A percentile compares a stretch with the other conserved stretches of the same genome.
These are phyloP conservation scores for Diutina ranongensis DNA, from an alignment of 1,139 yeast species.

Conservation along the genomic window DNA sequence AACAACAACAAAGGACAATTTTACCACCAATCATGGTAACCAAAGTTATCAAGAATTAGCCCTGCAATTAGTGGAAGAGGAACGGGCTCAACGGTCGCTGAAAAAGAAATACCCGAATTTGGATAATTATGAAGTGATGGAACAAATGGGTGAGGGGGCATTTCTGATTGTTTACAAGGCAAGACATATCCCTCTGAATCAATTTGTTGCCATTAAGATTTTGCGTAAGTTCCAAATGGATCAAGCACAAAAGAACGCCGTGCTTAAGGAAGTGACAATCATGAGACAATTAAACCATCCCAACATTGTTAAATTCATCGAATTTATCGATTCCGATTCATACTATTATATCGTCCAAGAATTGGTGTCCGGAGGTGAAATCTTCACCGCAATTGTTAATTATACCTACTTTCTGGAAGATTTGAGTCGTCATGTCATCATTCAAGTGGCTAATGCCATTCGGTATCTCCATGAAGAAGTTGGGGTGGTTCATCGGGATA, in stretches of 20 bases:
- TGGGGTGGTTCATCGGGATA: conserved; percentile 47
- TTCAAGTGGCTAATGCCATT: conserved; percentile 38
- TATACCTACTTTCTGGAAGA: conserved; percentile 48
- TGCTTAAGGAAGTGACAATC: conserved; percentile 45
- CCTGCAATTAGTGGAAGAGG: conserved; percentile 9
- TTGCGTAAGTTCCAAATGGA: conserved; percentile 47
- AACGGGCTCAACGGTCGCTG: conserved; percentile 7
- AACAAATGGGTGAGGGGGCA: conserved; percentile 76
- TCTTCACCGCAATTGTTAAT: conserved; percentile 44
- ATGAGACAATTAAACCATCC: conserved; percentile 44
- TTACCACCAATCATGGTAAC: too few species aligned
- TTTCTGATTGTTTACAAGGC: conserved; percentile 85
- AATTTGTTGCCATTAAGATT: conserved; percentile 28
- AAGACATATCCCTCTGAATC: conserved; percentile 17
- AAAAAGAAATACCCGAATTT: conserved; percentile 15
- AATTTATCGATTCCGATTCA: conserved; percentile 35
- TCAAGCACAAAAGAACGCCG: conserved; percentile 39
- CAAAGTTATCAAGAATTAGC: conserved; percentile 8
- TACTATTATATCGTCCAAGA: conserved; percentile 59
- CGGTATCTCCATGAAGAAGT: conserved; percentile 44
- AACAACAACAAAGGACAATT: too few species aligned
- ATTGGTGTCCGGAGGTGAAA: conserved; percentile 57
- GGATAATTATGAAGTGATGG: conserved; percentile 41
- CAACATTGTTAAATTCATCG: conserved; percentile 36
- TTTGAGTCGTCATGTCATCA: conserved; percentile 47